Conservation (phyloP, 2,329 filamentous ascomycete species). For the Ceratocystiopsis minuta region DNA sequence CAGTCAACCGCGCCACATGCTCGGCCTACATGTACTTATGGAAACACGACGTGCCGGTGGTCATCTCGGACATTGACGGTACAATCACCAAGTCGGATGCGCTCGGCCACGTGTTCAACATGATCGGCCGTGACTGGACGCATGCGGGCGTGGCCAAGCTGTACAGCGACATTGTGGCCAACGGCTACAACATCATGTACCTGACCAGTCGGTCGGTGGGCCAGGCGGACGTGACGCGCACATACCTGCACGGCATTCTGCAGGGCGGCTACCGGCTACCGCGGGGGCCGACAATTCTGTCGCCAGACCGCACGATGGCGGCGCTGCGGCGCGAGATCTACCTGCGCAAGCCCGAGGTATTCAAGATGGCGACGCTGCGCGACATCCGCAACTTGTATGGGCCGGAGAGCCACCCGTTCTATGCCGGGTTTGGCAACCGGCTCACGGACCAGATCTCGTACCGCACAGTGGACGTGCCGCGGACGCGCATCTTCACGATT, state of each 20-base stretch:
- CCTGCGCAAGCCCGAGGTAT: constrained; percentile 88
- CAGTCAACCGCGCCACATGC: constrained; percentile 86
- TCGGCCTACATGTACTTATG: constrained; percentile 86
- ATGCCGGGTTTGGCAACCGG: constrained; percentile 91
- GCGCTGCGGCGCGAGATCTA: constrained; percentile 86
- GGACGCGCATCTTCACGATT: constrained; percentile 86
- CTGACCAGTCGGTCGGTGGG: constrained; percentile 87
- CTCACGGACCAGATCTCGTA: constrained; percentile 94
- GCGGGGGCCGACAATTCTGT: constrained; percentile 83
- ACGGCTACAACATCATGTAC: constrained; percentile 98
- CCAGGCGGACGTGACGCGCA: constrained; percentile 74
- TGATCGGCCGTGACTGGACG: constrained; percentile 96
- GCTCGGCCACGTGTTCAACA: constrained; percentile 82
- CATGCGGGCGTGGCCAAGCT: constrained; percentile 92
- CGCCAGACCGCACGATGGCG: constrained; percentile 85
- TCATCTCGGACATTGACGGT: constrained; percentile 96
- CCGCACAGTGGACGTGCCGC: constrained; percentile 85
- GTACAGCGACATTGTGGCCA: constrained; percentile 85
- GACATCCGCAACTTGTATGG: constrained; percentile 85
- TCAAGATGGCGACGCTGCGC: constrained; percentile 96
- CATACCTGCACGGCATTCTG: constrained; percentile 74
- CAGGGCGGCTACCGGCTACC: constrained; percentile 80
- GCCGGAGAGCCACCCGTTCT: constrained; percentile 65
- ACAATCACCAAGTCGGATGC: constrained; percentile 98
- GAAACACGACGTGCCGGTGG: constrained; percentile 78